phyloP scores from a whole-genome alignment of 768 basidiomycete genomes.

The Zangia roseola region DNA sequence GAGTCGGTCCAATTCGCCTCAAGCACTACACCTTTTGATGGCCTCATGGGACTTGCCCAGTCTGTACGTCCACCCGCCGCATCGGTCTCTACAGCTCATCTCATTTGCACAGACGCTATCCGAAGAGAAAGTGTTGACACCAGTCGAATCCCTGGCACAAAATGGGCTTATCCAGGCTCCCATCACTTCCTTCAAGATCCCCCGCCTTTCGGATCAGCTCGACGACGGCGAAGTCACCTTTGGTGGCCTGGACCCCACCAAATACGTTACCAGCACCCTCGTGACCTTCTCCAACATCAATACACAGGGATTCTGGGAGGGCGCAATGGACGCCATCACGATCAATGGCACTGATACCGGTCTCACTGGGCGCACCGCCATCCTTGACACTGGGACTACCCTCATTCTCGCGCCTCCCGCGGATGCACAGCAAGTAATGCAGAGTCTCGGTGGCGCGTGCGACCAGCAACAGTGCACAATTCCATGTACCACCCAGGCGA shows the following conservation, averaged over 20 bases:
- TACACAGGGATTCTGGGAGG: slow-evolving; percentile 79
- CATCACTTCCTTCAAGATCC: slow-evolving; percentile 79
- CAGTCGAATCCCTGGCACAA: slow-evolving; percentile 65
- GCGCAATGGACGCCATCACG: slow-evolving; percentile 52
- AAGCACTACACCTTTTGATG: slow-evolving; percentile 55
- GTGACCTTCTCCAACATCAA: slow-evolving; percentile 64
- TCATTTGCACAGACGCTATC: slow-evolving; percentile 50
- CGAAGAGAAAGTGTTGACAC: slow-evolving; percentile 60
- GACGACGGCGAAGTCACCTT: slow-evolving; percentile 81
- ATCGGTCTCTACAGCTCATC: neutral
- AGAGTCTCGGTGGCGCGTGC: slow-evolving; percentile 54
- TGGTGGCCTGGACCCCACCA: slow-evolving; percentile 68
- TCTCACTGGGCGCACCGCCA: slow-evolving; percentile 64
- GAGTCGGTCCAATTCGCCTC: slow-evolving; percentile 65
- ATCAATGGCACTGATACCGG: slow-evolving; percentile 55
- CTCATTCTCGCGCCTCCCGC: slow-evolving; percentile 39
- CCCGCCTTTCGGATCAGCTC: slow-evolving; percentile 62
- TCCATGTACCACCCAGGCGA: slow-evolving; percentile 59
- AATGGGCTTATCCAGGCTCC: slow-evolving; percentile 56
- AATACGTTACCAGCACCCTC: slow-evolving; percentile 62
- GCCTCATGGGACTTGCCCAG: slow-evolving; percentile 76
- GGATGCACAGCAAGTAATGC: slow-evolving; percentile 58
- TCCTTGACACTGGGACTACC: slow-evolving; percentile 55
- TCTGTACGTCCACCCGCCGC: slow-evolving; percentile 45
- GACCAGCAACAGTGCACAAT: slow-evolving; percentile 55